Evolutionary conservation across 176 grass and related monocot species (phyloP), one percentile per base, ranked within the genome.

Genomic region (Areca catechu): DNA sequence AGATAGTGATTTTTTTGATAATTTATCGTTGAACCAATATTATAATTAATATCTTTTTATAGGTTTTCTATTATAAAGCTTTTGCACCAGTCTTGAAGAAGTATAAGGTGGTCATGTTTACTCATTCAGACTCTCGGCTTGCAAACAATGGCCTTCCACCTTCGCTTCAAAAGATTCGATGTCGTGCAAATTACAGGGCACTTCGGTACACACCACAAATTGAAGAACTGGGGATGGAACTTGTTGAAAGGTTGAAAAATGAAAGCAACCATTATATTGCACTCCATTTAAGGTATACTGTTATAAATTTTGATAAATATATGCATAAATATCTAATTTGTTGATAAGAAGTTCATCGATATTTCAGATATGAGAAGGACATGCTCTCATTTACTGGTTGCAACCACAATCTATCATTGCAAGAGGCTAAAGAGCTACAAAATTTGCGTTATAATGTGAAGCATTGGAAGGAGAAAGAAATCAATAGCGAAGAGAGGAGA

Each of bases 381-480:
- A 98, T 98, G 93, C 78, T 98, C 19, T 85, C 93, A 17, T 98
- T 98, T 74, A 98, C 93, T 4, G 93, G 93, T 18, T 98, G 93
- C 63, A 88, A 60, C 63, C 93, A 98, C 69, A 98, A 88, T 50
- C 72, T 98, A 56, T 88, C 87, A 67, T 21, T 37, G 4, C 58
- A 83, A 54, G 93, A 98, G 72, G 54, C 71, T 48, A 61, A 85
- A 17, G 83, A 98, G 56, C 80, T 98, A 24, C 75, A 37, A 63
- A 62, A 75, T n/a, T 88, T 98, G 93, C 62, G 93, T 59, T 73
- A 92, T 64, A 79, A 72, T 0, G 88, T 98, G 65, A 66, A 54
- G 54, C 87, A 98, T 23, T 98, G 93, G 93, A 98, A 92, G 81
- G 87, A 89, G 49, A 98, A 98, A 76, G 87, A 83, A 48, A 98